Percentiles rank a stretch among this genome's conserved stretches.
Evolutionary conservation across 768 basidiomycete genomes (phyloP).

Genomic region (Boletus tomentosulus): DNA sequence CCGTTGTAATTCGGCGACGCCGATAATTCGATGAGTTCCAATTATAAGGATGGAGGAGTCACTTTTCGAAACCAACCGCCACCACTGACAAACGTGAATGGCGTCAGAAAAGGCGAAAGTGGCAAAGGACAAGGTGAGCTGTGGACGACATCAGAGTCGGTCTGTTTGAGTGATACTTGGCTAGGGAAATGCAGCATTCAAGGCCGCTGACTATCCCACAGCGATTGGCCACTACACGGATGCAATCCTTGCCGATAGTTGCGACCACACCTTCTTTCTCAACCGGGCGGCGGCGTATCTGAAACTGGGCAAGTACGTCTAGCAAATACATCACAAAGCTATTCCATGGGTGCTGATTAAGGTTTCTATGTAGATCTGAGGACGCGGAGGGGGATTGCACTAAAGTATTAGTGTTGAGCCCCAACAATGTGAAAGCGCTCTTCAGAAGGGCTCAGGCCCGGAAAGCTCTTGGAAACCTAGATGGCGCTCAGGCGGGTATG

Average conservation of each 20-base stretch:
- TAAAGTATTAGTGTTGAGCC: slow-evolving; percentile 50
- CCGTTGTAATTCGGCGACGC: not conserved
- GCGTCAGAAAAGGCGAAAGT: slow-evolving; percentile 32
- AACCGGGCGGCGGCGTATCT: slow-evolving; percentile 92
- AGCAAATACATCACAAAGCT: not conserved
- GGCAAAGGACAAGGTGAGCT: slow-evolving; percentile 32
- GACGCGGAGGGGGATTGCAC: slow-evolving; percentile 83
- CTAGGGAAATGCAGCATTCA: slow-evolving; percentile 88
- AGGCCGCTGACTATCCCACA: slow-evolving; percentile 66
- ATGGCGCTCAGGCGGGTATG: slow-evolving; percentile 58
- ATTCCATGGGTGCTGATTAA: slow-evolving; percentile 1
- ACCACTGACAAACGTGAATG: slow-evolving; percentile 20
- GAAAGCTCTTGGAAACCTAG: slow-evolving; percentile 46
- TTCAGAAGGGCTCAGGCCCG: slow-evolving; percentile 79
- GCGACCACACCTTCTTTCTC: slow-evolving; percentile 73
- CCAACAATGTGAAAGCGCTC: slow-evolving; percentile 70
- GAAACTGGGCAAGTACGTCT: slow-evolving; percentile 89
- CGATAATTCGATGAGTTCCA: not conserved
- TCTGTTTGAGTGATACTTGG: not conserved
- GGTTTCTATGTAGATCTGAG: slow-evolving; percentile 46
- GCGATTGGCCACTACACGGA: slow-evolving; percentile 86
- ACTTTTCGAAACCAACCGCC: not conserved
- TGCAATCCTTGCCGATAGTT: slow-evolving; percentile 67
- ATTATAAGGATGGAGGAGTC: not conserved
- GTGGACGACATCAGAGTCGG: not conserved